A percentile compares a stretch with the other conserved stretches of the same genome.
Evolutionary conservation across 2,329 filamentous ascomycete species (phyloP).

Genomic region (Aspergillus sp.): DNA sequence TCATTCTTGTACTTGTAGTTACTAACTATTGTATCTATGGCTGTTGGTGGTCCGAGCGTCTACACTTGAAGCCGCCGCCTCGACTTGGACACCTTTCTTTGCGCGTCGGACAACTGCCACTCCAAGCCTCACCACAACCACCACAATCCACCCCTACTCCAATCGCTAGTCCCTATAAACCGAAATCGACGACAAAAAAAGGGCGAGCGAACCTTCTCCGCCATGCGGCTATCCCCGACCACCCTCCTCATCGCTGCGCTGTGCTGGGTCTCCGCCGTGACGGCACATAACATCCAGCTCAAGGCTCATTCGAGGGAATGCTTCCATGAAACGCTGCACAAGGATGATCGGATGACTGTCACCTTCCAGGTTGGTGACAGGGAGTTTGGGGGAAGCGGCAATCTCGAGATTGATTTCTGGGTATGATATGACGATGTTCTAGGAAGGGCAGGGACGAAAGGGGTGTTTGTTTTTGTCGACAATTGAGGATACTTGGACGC

Average conservation of each 20-base stretch:
- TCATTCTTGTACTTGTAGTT: too few species aligned
- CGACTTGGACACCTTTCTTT: conserved; percentile 8
- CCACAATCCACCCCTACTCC: conserved; percentile 2
- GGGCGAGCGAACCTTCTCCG: conserved; percentile 5
- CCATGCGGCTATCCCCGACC: conserved; percentile 35
- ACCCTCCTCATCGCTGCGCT: conserved; percentile 46
- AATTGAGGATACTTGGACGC: conserved; percentile 1
- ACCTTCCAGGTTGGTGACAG: conserved; percentile 96
- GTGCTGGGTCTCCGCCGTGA: conserved; percentile 50
- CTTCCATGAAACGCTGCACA: conserved; percentile 89
- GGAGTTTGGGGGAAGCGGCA: conserved; percentile 89
- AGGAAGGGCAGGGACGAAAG: not conserved
- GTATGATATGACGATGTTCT: conserved; percentile 42
- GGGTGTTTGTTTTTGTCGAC: not conserved
- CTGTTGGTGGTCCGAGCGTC: conserved; percentile 26
- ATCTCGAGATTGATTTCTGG: conserved; percentile 97
- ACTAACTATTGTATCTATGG: too few species aligned
- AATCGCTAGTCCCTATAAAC: not conserved
- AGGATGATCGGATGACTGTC: conserved; percentile 95
- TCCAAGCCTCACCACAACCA: conserved; percentile 7
- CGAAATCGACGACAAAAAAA: not conserved
- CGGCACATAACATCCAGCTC: conserved; percentile 93
- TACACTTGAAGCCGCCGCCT: conserved; percentile 25
- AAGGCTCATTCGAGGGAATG: conserved; percentile 90
- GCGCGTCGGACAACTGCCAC: conserved; percentile 17